phyloP scores from a whole-genome alignment of 139 green algal species.

The Choricystis sp. region DNA sequence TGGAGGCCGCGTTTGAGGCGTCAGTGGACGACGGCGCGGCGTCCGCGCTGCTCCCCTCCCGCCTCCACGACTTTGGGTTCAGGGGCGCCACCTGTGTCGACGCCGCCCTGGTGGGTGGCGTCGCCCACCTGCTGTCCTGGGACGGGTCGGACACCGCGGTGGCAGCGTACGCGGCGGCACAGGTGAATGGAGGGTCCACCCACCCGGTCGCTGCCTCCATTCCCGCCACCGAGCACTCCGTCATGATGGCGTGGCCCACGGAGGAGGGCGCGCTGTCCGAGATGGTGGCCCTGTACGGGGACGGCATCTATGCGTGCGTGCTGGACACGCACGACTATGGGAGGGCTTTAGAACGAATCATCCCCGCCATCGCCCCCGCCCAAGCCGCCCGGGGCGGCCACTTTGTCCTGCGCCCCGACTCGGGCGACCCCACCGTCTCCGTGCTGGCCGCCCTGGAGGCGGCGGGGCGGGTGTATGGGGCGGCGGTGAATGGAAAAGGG shows the following conservation, averaged over 20 bases:
- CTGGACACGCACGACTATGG: slow-evolving; percentile 85
- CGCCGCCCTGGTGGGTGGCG: slow-evolving; percentile 70
- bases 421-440: slow-evolving; percentile 61
- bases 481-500: slow-evolving; percentile 47
- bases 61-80: slow-evolving; percentile 76
- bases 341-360: slow-evolving; percentile 46
- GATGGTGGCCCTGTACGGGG: slow-evolving; percentile 75
- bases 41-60: slow-evolving; percentile 33
- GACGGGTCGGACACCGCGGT: slow-evolving; percentile 69
- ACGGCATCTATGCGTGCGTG: slow-evolving; percentile 58
- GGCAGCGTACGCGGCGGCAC: slow-evolving; percentile 76
- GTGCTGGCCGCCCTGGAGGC: slow-evolving; percentile 43
- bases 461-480: slow-evolving; percentile 36
- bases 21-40: slow-evolving; percentile 32
- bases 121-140: slow-evolving; percentile 79
- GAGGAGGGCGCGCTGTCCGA: slow-evolving; percentile 64
- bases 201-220: slow-evolving; percentile 61
- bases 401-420: slow-evolving; percentile 74
- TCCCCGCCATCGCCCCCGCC: slow-evolving; percentile 44
- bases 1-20: slow-evolving; percentile 59
- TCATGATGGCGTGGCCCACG: slow-evolving; percentile 78
- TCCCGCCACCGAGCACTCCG: slow-evolving; percentile 75
- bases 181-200: slow-evolving; percentile 67
- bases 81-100: slow-evolving; percentile 65
- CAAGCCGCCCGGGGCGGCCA: slow-evolving; percentile 55